These are phyloP conservation scores for Myxozyma neotropica DNA, from an alignment of 805 yeast genomes.

Conservation along the genomic window DNA sequence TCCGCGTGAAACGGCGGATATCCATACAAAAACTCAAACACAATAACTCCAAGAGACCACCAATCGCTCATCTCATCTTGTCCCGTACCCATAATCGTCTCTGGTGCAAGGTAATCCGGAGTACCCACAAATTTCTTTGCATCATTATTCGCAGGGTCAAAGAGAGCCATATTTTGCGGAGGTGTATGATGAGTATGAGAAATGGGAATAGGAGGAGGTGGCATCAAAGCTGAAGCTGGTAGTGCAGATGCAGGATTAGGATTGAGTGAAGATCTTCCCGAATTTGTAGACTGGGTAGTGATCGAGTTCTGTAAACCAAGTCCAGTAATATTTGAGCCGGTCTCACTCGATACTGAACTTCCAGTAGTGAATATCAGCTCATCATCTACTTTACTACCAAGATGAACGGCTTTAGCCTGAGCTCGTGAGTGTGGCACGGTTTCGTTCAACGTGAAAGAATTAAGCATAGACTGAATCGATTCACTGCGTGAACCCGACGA, in stretches of 20 bases:
- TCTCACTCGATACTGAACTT: slow-evolving; percentile 23
- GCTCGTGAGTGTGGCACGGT: slow-evolving; percentile 1
- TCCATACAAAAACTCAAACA: slow-evolving; percentile 90
- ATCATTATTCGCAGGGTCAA: slow-evolving; percentile 65
- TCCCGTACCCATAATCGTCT: slow-evolving; percentile 80
- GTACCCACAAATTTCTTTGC: slow-evolving; percentile 85
- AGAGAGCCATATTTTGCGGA: slow-evolving; percentile 49
- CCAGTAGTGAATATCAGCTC: slow-evolving; percentile 8
- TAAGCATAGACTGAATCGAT: slow-evolving; percentile 27
- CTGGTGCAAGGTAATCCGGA: slow-evolving; percentile 97
- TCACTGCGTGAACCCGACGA: slow-evolving; percentile 13
- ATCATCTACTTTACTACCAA: neutral
- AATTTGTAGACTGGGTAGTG: slow-evolving; percentile 4
- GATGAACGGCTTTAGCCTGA: neutral
- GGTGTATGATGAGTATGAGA: neutral
- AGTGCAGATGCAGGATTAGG: slow-evolving; percentile 1
- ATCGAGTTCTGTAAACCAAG: slow-evolving; percentile 8
- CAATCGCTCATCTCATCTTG: slow-evolving; percentile 91
- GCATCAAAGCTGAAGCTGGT: slow-evolving; percentile 8
- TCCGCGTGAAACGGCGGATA: slow-evolving; percentile 91
- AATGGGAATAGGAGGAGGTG: slow-evolving; percentile 22
- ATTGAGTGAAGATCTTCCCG: slow-evolving; percentile 8
- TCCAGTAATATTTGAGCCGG: slow-evolving; percentile 1
- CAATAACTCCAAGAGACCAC: slow-evolving; percentile 98
- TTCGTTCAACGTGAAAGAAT: slow-evolving; percentile 20